phyloP scores from a whole-genome alignment of 2,329 filamentous ascomycete species.

The Thielaviopsis musarum region DNA sequence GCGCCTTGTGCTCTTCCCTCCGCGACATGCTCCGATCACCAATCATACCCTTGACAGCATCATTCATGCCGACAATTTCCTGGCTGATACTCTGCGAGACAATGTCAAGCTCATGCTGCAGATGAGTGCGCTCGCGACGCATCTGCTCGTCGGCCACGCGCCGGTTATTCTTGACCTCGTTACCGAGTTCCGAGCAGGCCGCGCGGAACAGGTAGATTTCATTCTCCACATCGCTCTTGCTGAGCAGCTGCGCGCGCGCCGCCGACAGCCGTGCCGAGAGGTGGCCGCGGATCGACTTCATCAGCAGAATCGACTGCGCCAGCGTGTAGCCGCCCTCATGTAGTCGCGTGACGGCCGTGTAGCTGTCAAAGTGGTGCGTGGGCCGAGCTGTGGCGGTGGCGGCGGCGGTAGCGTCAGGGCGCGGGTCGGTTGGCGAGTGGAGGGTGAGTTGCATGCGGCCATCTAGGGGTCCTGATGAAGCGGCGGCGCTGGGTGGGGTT shows the following conservation, averaged over 20 bases:
- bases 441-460: conserved; percentile 1
- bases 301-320: conserved; percentile 63
- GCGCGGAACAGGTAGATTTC: conserved; percentile 84
- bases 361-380: conserved; percentile 94
- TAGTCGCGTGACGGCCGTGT: conserved; percentile 70
- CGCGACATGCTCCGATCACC: conserved; percentile 91
- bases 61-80: conserved; percentile 64
- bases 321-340: conserved; percentile 52
- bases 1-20: conserved; percentile 67
- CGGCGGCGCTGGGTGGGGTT: neutral
- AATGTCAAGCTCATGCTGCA: conserved; percentile 95
- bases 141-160: conserved; percentile 64
- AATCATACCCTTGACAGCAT: conserved; percentile 89
- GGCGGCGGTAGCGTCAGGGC: neutral
- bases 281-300: conserved; percentile 77
- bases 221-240: conserved; percentile 87
- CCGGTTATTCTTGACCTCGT: conserved; percentile 66
- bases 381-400: conserved; percentile 21
- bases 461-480: neutral
- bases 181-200: conserved; percentile 78
- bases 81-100: conserved; percentile 70
- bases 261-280: conserved; percentile 65
- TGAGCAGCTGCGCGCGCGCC: conserved; percentile 65
- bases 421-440: neutral
- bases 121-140: conserved; percentile 63